Conservation (phyloP, 1,284 basidiomycete genomes). For the Irpex rosettiformis region DNA sequence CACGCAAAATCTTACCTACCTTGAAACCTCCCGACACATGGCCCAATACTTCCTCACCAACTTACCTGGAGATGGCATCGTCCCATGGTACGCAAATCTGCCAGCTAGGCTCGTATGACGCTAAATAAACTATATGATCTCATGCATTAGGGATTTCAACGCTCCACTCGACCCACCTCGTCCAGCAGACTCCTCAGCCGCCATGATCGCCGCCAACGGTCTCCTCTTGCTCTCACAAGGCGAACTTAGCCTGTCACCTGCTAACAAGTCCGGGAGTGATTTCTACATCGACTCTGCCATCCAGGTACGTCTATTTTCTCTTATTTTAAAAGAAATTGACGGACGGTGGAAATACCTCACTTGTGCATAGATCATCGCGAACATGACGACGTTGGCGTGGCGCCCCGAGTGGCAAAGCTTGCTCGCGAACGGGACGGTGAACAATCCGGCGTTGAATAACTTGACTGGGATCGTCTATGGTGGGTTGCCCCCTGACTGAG, state of each 20-base stretch:
- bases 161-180: slow-evolving; percentile 51
- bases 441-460: slow-evolving; percentile 50
- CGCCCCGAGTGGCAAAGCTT: slow-evolving; percentile 56
- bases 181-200: slow-evolving; percentile 66
- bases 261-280: slow-evolving; percentile 33
- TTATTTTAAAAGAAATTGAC: no score
- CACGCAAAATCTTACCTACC: slow-evolving; percentile 47
- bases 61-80: slow-evolving; percentile 53
- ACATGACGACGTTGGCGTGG: slow-evolving; percentile 53
- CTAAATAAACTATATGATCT: neutral
- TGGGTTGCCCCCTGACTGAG: no score
- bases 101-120: neutral
- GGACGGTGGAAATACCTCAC: no score
- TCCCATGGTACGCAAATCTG: slow-evolving; percentile 51
- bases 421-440: slow-evolving; percentile 65
- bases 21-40: slow-evolving; percentile 54
- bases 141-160: slow-evolving; percentile 57
- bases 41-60: slow-evolving; percentile 57
- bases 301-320: slow-evolving; percentile 29
- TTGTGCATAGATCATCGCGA: slow-evolving; percentile 42
- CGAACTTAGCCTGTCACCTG: slow-evolving; percentile 34
- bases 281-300: slow-evolving; percentile 49
- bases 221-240: slow-evolving; percentile 55
- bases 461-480: slow-evolving; percentile 66
- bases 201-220: slow-evolving; percentile 55